Base-by-base conservation (phyloP, 2,329 filamentous ascomycete genomes). In the Diplocarpon mali region DNA sequence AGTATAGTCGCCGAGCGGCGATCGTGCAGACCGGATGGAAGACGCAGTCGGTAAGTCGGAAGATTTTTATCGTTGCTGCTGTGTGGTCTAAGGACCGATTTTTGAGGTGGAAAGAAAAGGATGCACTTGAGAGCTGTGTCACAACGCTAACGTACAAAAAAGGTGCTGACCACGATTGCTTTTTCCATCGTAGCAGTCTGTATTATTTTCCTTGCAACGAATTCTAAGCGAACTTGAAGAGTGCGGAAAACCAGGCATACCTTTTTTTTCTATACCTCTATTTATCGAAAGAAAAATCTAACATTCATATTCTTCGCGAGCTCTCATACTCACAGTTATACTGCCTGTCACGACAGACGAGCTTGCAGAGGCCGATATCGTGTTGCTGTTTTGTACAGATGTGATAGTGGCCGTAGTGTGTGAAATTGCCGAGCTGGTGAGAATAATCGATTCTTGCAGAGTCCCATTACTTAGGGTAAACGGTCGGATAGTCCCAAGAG, bases 21-120 rank as follows among this genome's bases (percentile, higher is more conserved):
- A 73, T 96, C 51, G 92, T 98, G 32, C 92, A 98, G 67, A 84
- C 80, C 27, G 92, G 92, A 1, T 92, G 85, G 83, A 90, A 87
- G 65, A 96, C 92, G 31, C 89, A 96, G 62, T 64, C 81, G 35
- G 84, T 94, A 41, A 46, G 44, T 53, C 45, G 37, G 16, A 12
- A 35, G 44, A 2, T 15, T 46, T 40, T n/a, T 45, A 45, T 46
- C 24, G 2, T 14, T 14, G 10, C 31, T 24, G 2, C 14, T 20
- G 17, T 5, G 34, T 37, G 12, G 7, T 32, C 30, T 36, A 29
- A 20, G 7, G 10, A 15, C 2, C 9, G 11, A 29, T 28, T 27
- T 8, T 11, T 1, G 29, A 31, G 5, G 10, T n/a, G 34, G 11
- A 10, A 11, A 3, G n/a, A 32, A 32, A 32, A 14, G 9, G 30